These are phyloP conservation scores for Arthrobotrys entomopaga DNA, from an alignment of 2,329 filamentous ascomycete species.

Conservation along the genomic window DNA sequence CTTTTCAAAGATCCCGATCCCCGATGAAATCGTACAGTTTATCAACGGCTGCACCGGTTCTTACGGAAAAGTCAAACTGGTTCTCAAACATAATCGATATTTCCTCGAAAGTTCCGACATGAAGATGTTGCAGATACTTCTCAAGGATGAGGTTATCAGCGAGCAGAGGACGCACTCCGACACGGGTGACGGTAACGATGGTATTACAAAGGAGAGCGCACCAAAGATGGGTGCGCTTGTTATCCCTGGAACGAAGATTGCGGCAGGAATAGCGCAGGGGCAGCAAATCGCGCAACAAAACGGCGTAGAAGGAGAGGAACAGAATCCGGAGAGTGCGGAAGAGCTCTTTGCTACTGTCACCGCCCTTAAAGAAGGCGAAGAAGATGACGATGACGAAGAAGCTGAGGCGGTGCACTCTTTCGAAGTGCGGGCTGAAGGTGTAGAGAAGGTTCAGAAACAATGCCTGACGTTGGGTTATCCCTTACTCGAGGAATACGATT, in stretches of 20 bases:
- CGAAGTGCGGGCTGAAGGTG: slow-evolving; percentile 82
- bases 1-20: slow-evolving; percentile 87
- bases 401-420: slow-evolving; percentile 91
- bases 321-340: slow-evolving; percentile 67
- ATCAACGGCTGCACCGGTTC: slow-evolving; percentile 85
- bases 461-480: slow-evolving; percentile 88
- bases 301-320: slow-evolving; percentile 64
- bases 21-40: slow-evolving; percentile 80
- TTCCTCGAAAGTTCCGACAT: slow-evolving; percentile 93
- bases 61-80: slow-evolving; percentile 94
- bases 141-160: slow-evolving; percentile 84
- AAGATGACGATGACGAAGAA: slow-evolving; percentile 81
- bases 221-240: slow-evolving; percentile 87
- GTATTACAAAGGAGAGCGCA: slow-evolving; percentile 80
- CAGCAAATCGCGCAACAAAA: slow-evolving; percentile 52
- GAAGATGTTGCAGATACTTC: slow-evolving; percentile 82
- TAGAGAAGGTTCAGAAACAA: slow-evolving; percentile 87
- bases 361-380: slow-evolving; percentile 73
- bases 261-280: slow-evolving; percentile 84
- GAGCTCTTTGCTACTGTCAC: slow-evolving; percentile 75
- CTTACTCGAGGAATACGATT: slow-evolving; percentile 96
- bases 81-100: slow-evolving; percentile 92
- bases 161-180: slow-evolving; percentile 77
- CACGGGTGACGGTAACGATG: slow-evolving; percentile 67
- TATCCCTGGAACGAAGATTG: slow-evolving; percentile 93